Conservation (phyloP, 768 basidiomycete species). For the Podaxis sp. region DNA sequence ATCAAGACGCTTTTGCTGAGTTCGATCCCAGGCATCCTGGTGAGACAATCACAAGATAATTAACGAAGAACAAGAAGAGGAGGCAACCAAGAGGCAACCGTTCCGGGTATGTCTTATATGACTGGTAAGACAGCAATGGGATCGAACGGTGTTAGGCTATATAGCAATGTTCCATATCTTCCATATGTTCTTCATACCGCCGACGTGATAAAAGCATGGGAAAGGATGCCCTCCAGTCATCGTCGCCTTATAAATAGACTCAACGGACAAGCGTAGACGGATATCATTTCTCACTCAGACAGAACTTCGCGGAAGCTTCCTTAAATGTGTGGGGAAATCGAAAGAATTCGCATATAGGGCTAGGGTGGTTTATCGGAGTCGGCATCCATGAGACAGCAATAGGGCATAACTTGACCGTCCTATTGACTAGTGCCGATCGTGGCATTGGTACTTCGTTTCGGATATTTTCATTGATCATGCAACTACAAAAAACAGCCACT, state of each 20-base stretch:
- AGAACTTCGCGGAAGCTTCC: background rate
- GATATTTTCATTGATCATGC: too few relatives aligned
- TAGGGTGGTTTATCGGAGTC: too few relatives aligned
- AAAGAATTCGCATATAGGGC: too few relatives aligned
- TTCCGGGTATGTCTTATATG: background rate
- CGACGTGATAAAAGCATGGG: background rate
- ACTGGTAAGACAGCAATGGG: too few relatives aligned
- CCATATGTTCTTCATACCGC: too few relatives aligned
- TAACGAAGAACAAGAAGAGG: background rate
- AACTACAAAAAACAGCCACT: too few relatives aligned
- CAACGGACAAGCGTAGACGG: background rate
- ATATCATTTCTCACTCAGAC: background rate
- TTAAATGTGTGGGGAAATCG: background rate
- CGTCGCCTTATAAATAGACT: background rate
- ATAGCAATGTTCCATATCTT: background rate
- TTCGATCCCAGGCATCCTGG: conserved; percentile 31
- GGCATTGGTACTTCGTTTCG: too few relatives aligned
- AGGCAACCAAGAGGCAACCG: too few relatives aligned
- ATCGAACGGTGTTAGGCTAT: background rate
- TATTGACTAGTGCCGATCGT: too few relatives aligned
- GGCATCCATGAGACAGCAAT: too few relatives aligned
- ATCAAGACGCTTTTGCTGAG: conserved; percentile 47
- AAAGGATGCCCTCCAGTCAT: background rate
- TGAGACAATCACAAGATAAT: background rate
- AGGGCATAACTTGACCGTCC: too few relatives aligned